Evolutionary conservation across 805 yeast genomes (phyloP).

Genomic region (Kluyveromyces starmeri): DNA sequence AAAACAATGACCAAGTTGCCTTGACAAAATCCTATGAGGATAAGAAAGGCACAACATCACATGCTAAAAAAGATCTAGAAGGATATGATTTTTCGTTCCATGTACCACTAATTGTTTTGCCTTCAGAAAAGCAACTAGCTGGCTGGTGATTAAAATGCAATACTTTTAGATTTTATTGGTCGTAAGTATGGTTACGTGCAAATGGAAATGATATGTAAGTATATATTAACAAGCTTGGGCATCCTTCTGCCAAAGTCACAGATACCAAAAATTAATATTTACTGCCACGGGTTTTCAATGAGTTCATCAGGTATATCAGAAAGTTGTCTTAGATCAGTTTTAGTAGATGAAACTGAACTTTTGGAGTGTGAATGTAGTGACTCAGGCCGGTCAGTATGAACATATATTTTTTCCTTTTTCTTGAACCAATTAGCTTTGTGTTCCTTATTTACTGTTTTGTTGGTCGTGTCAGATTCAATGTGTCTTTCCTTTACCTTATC

Average conservation of each 20-base stretch:
- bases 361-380: too few relatives aligned
- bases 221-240: too few relatives aligned
- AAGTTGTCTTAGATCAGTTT: too few relatives aligned
- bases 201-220: too few relatives aligned
- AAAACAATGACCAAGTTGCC: conserved; percentile 12
- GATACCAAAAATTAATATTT: neutral
- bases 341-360: too few relatives aligned
- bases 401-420: conserved; percentile 11
- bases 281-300: neutral
- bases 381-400: conserved; percentile 5
- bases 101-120: conserved; percentile 38
- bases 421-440: conserved; percentile 19
- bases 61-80: conserved; percentile 28
- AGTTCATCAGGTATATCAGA: conserved; percentile 7
- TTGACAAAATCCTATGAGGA: conserved; percentile 29
- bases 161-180: neutral
- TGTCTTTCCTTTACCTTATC: conserved; percentile 10
- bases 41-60: conserved; percentile 28
- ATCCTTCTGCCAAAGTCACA: too few relatives aligned
- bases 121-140: conserved; percentile 39
- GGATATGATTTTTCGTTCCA: conserved; percentile 37
- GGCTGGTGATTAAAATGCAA: too few relatives aligned
- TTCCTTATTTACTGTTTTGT: neutral
- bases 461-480: neutral
- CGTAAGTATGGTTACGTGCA: too few relatives aligned